A percentile compares a stretch with the other conserved stretches of the same genome.
Conservation (phyloP, 352 stramenopile species). For the Phytophthora ramorum region DNA sequence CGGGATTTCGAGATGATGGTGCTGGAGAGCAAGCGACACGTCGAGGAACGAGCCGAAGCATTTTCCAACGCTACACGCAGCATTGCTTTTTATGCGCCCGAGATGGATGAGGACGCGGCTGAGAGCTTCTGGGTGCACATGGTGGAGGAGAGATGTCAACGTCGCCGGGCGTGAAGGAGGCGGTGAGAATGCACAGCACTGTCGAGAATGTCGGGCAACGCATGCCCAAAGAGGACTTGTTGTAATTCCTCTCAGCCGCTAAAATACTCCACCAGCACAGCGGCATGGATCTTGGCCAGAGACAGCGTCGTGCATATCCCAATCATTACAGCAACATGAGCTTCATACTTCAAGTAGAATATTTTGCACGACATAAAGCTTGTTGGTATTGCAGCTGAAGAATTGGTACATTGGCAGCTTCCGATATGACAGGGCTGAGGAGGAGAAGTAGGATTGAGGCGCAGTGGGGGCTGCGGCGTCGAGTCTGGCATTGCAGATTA, state of each 20-base stretch:
- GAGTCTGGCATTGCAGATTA: not conserved
- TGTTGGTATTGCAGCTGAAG: not conserved
- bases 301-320: conserved; percentile 74
- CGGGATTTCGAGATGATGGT: conserved; percentile 77
- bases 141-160: conserved; percentile 56
- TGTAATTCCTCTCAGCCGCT: too few species aligned
- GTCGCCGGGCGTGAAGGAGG: conserved; percentile 37
- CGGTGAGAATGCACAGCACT: conserved; percentile 6
- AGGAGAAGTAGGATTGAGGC: conserved; percentile 39
- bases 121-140: conserved; percentile 82
- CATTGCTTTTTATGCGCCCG: conserved; percentile 83
- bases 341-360: not conserved
- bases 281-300: conserved; percentile 57
- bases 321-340: not conserved
- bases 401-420: conserved; percentile 44
- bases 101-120: conserved; percentile 84
- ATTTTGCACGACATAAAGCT: not conserved
- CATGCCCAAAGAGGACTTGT: too few species aligned
- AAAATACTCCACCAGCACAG: conserved; percentile 22
- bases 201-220: not conserved
- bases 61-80: conserved; percentile 48
- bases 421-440: conserved; percentile 46
- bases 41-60: conserved; percentile 23
- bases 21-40: conserved; percentile 61
- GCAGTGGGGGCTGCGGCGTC: conserved; percentile 16